Conservation (phyloP, 139 green algal genomes). For the Auxenochlorella pyrenoidosa region DNA sequence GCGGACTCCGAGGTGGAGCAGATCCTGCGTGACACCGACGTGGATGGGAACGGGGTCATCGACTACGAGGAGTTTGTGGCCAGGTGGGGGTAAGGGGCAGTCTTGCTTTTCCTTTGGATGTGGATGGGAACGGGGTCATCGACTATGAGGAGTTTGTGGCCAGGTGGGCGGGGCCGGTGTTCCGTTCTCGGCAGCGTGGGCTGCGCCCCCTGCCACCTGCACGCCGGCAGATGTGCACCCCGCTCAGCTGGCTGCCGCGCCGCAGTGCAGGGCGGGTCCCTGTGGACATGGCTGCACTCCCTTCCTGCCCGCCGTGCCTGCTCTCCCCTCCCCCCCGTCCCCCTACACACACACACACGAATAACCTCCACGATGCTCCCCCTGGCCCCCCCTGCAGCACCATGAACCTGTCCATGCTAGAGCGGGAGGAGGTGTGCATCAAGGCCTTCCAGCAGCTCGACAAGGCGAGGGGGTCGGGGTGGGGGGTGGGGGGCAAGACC, state of each 20-base stretch:
- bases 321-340: background rate
- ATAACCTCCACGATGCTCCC: background rate
- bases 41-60: slow-evolving; percentile 67
- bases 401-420: slow-evolving; percentile 68
- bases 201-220: too few relatives aligned
- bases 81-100: background rate
- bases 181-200: too few relatives aligned
- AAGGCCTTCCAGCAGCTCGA: slow-evolving; percentile 67
- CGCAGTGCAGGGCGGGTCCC: too few relatives aligned
- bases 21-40: slow-evolving; percentile 66
- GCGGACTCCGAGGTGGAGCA: slow-evolving; percentile 4
- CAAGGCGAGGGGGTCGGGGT: background rate
- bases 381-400: slow-evolving; percentile 33
- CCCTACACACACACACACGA: background rate
- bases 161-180: too few relatives aligned
- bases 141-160: too few relatives aligned
- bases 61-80: slow-evolving; percentile 51
- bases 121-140: too few relatives aligned
- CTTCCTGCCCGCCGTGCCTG: background rate
- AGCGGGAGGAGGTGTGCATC: slow-evolving; percentile 62
- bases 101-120: too few relatives aligned
- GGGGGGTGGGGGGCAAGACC: background rate
- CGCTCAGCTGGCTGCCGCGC: too few relatives aligned
- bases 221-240: too few relatives aligned
- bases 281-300: background rate